Evolutionary conservation across 768 basidiomycete species (phyloP).

Genomic region (Phanerochaete carnosa): DNA sequence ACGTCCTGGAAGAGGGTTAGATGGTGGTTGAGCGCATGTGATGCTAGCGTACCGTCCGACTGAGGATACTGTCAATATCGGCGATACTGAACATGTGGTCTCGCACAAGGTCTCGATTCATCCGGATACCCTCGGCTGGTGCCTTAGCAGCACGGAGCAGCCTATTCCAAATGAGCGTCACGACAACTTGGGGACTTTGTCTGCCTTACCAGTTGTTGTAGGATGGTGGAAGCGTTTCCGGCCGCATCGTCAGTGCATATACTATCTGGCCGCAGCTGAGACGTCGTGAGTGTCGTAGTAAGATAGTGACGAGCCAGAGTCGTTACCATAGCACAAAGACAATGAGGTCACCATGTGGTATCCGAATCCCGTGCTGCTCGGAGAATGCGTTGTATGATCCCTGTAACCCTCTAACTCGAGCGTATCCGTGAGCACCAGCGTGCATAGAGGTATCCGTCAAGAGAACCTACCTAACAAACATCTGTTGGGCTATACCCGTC

Average conservation of each 20-base stretch:
- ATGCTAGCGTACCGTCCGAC: slow-evolving; percentile 37
- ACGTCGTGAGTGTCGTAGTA: neutral
- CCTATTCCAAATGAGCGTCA: slow-evolving; percentile 40
- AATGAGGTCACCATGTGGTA: slow-evolving; percentile 82
- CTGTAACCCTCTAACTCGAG: slow-evolving; percentile 70
- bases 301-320: neutral
- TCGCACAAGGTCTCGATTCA: slow-evolving; percentile 61
- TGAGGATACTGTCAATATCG: slow-evolving; percentile 54
- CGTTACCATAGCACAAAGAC: slow-evolving; percentile 76
- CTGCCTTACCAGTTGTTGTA: slow-evolving; percentile 66
- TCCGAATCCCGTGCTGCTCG: slow-evolving; percentile 55
- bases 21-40: neutral
- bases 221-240: slow-evolving; percentile 79
- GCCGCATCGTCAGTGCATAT: slow-evolving; percentile 72
- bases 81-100: slow-evolving; percentile 50
- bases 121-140: slow-evolving; percentile 50
- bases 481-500: slow-evolving; percentile 74
- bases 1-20: slow-evolving; percentile 39
- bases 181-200: too few species aligned
- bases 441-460: neutral
- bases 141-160: slow-evolving; percentile 68
- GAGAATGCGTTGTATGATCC: slow-evolving; percentile 84
- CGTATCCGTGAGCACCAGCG: neutral
- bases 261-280: slow-evolving; percentile 81
- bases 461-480: slow-evolving; percentile 75